phyloP scores from a whole-genome alignment of 2,329 filamentous ascomycete species.

The Pseudogymnoascus sp. region DNA sequence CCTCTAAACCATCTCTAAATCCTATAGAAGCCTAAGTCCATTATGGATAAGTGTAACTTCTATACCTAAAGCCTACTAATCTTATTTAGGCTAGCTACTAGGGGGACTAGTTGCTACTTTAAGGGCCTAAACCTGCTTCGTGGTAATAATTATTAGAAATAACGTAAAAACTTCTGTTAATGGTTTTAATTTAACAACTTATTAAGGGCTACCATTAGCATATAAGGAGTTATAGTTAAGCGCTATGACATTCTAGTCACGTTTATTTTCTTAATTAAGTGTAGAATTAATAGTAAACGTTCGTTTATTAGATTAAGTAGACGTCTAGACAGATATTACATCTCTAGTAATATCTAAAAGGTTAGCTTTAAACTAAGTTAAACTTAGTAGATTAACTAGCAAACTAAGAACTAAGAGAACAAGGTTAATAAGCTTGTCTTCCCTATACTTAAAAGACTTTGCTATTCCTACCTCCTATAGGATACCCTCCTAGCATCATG shows the following conservation, averaged over 20 bases:
- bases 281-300: background rate
- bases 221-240: background rate
- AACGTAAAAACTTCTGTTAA: background rate
- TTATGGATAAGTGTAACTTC: background rate
- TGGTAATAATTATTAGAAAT: background rate
- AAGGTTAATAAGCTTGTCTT: background rate
- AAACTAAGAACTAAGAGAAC: background rate
- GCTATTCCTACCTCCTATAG: background rate
- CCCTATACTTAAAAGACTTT: background rate
- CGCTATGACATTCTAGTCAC: background rate
- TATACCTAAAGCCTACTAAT: background rate
- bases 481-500: background rate
- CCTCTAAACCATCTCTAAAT: background rate
- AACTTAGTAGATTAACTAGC: background rate
- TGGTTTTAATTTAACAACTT: background rate
- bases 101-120: background rate
- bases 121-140: background rate
- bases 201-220: background rate
- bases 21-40: background rate
- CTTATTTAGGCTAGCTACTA: background rate
- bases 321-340: background rate
- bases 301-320: background rate
- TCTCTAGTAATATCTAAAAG: background rate
- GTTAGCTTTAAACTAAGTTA: background rate
- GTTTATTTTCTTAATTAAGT: background rate